Conservation (phyloP, 2,329 filamentous ascomycete genomes). For the Xylaria sp. region DNA sequence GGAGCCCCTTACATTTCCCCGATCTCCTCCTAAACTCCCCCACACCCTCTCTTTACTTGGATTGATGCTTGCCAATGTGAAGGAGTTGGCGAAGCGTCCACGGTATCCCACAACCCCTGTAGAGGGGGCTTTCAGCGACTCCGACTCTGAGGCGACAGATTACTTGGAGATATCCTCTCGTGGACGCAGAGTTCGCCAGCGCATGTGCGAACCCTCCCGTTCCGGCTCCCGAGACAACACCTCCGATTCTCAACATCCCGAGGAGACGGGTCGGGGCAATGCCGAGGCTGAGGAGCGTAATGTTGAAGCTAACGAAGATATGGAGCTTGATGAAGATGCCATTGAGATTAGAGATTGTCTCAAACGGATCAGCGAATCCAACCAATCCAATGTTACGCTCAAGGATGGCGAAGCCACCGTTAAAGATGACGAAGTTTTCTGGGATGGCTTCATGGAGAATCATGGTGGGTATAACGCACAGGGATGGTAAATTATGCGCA, state of each 20-base stretch:
- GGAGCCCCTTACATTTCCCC: not conserved
- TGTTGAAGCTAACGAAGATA: not conserved
- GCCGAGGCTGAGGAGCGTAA: not conserved
- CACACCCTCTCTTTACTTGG: not conserved
- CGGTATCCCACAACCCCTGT: not conserved
- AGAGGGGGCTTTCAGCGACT: not conserved
- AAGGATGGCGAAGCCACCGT: not conserved
- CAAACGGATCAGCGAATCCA: too few species aligned
- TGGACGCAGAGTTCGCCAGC: not conserved
- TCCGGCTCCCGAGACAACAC: not conserved
- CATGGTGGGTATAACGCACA: not conserved
- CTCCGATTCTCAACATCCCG: not conserved
- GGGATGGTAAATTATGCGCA: not conserved
- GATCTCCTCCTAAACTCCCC: not conserved
- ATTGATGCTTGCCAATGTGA: not conserved
- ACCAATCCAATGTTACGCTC: not conserved
- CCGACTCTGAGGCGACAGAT: not conserved
- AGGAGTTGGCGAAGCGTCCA: not conserved
- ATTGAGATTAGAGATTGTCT: not conserved
- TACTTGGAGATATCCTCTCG: not conserved
- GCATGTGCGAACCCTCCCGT: not conserved
- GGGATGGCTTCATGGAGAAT: not conserved
- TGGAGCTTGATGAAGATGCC: not conserved
- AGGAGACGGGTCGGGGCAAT: too few species aligned
- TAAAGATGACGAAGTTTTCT: not conserved